These are phyloP conservation scores for Colletotrichum sp. DNA, from an alignment of 2,329 filamentous ascomycete species.

Conservation along the genomic window DNA sequence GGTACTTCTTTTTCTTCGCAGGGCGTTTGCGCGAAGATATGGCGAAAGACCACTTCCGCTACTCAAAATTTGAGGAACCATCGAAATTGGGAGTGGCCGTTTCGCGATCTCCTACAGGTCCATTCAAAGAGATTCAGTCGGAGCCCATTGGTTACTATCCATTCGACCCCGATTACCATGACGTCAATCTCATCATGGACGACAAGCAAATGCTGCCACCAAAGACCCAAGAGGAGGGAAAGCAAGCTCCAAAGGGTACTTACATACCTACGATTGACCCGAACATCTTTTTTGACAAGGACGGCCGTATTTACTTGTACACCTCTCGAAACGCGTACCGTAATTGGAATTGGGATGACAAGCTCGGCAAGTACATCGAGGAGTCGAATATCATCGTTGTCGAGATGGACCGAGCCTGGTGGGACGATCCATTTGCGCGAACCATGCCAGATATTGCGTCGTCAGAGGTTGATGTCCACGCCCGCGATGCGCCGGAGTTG, in stretches of 20 bases:
- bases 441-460: slow-evolving; percentile 38
- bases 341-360: slow-evolving; percentile 40
- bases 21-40: slow-evolving; percentile 36
- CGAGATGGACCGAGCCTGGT: slow-evolving; percentile 37
- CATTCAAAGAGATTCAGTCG: slow-evolving; percentile 35
- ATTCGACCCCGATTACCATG: slow-evolving; percentile 38
- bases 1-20: slow-evolving; percentile 43
- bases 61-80: slow-evolving; percentile 38
- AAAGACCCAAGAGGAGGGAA: slow-evolving; percentile 28
- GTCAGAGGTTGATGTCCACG: slow-evolving; percentile 32
- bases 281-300: slow-evolving; percentile 23
- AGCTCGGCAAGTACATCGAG: slow-evolving; percentile 38
- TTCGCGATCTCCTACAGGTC: slow-evolving; percentile 36
- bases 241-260: slow-evolving; percentile 36
- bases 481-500: slow-evolving; percentile 27
- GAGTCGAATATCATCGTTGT: slow-evolving; percentile 42
- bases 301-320: slow-evolving; percentile 29
- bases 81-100: slow-evolving; percentile 40
- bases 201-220: slow-evolving; percentile 37
- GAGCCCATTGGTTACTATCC: slow-evolving; percentile 38
- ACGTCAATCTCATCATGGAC: slow-evolving; percentile 43
- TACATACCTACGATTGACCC: slow-evolving; percentile 35
- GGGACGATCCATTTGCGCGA: slow-evolving; percentile 36
- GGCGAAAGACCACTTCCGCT: slow-evolving; percentile 36
- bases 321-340: slow-evolving; percentile 39